Evolutionary conservation across 2,329 filamentous ascomycete genomes (phyloP), one percentile per base, ranked within the genome.

Genomic region (Cordyceps cateniannulata): DNA sequence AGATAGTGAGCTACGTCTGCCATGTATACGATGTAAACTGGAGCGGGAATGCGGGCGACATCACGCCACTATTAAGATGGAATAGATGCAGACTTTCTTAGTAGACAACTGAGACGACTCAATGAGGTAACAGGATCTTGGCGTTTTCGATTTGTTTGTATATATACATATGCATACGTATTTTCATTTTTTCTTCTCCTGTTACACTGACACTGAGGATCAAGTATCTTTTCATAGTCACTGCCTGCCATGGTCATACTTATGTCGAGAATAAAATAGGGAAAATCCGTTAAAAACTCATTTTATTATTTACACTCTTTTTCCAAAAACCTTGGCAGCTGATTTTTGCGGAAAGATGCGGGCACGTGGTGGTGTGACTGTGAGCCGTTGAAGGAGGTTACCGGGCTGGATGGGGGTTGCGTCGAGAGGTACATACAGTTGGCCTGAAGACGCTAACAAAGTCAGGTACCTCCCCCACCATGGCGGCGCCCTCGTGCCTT

Each of bases 281-380:
- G 7, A 32, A 51, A 12, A 10, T 10, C 18, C 12, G 10, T 22
- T 10, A 4, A 7, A 1, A 45, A 25, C 18, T 35, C 40, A 48
- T 38, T 29, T 32, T 35, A 25, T 32, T n/a, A 16, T 24, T 16
- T 2, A 35, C 10, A 48, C 16, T 40, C 8, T 25, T 32, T 12
- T 18, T 9, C 9, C 29, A 14, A 12, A 10, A 8, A 14, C 9
- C 8, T 42, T 50, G 45, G 45, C 44, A 40, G 29, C 40, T 57
- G 54, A 58, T 40, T 22, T 18, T 7, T 45, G 7, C 57, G 40
- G 40, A 38, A 59, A 47, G 32, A 53, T 47, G 20, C 38, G 57
- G 35, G 51, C 59, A 61, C 59, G 35, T 61, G 51, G 59, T 55
- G 51, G 51, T 42, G 42, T 55, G 59, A 60, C 49, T 42, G 32